Conservation (phyloP, 371 early-diverging fungal genomes). For the Capniomyces stellatus region DNA sequence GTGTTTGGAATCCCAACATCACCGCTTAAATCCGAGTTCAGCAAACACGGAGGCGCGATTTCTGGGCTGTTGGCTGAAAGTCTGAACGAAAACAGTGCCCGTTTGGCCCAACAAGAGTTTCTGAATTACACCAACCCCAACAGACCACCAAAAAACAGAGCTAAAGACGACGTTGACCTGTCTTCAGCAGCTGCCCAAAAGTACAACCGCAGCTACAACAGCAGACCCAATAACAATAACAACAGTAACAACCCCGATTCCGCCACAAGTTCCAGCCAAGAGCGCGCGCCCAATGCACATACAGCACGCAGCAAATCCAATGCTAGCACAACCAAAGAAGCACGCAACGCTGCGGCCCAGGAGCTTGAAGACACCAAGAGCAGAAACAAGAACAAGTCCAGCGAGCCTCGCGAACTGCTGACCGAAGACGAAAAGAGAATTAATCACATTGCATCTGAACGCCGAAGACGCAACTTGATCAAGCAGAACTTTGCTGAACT, state of each 20-base stretch:
- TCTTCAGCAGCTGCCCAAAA: not conserved
- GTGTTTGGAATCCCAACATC: not conserved
- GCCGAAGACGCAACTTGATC: slow-evolving; percentile 68
- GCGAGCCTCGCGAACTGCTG: slow-evolving; percentile 31
- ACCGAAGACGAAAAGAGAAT: slow-evolving; percentile 82
- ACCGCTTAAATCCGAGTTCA: not conserved
- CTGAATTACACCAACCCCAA: too few species aligned
- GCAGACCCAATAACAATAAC: not conserved
- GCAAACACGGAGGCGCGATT: too few species aligned
- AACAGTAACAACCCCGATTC: not conserved
- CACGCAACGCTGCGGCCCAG: too few species aligned
- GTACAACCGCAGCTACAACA: not conserved
- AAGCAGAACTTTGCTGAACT: slow-evolving; percentile 60
- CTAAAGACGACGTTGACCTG: too few species aligned
- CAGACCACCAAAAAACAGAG: too few species aligned
- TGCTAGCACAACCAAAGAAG: not conserved
- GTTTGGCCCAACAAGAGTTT: too few species aligned
- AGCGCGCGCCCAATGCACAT: not conserved
- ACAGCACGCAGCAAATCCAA: not conserved
- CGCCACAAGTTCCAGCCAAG: not conserved
- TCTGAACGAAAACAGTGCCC: too few species aligned
- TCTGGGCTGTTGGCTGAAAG: too few species aligned
- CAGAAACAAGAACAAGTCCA: not conserved
- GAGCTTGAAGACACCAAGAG: too few species aligned
- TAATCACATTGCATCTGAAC: slow-evolving; percentile 83